phyloP scores from a whole-genome alignment of 805 yeast genomes.

The Komagataella pseudopastoris region DNA sequence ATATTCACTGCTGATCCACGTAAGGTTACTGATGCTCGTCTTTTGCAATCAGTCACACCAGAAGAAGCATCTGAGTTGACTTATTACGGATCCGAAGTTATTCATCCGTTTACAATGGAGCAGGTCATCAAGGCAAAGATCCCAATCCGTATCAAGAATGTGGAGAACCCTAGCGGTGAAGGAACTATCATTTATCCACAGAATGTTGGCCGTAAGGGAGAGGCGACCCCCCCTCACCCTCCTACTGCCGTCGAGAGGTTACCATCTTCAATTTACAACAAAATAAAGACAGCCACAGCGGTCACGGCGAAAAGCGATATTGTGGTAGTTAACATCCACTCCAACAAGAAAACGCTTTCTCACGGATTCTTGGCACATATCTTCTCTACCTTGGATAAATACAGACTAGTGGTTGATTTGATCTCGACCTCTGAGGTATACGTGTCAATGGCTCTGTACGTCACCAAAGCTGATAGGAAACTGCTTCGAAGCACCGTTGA shows the following conservation, averaged over 20 bases:
- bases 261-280: slow-evolving; percentile 22
- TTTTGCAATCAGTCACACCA: slow-evolving; percentile 82
- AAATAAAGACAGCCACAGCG: slow-evolving; percentile 75
- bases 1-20: slow-evolving; percentile 98
- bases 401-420: slow-evolving; percentile 81
- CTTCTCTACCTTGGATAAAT: slow-evolving; percentile 74
- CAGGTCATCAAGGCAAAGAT: slow-evolving; percentile 93
- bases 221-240: slow-evolving; percentile 88
- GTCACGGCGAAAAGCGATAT: slow-evolving; percentile 91
- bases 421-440: slow-evolving; percentile 97
- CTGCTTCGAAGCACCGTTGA: slow-evolving; percentile 59
- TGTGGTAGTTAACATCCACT: slow-evolving; percentile 84
- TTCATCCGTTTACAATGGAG: slow-evolving; percentile 98
- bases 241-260: slow-evolving; percentile 57
- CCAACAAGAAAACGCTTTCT: slow-evolving; percentile 82
- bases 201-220: slow-evolving; percentile 74
- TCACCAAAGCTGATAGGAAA: slow-evolving; percentile 43
- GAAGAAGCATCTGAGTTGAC: slow-evolving; percentile 98
- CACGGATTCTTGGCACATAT: slow-evolving; percentile 93
- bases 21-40: slow-evolving; percentile 80
- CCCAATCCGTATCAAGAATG: slow-evolving; percentile 94
- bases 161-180: slow-evolving; percentile 80
- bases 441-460: slow-evolving; percentile 93
- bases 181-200: slow-evolving; percentile 95
- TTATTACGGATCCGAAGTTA: slow-evolving; percentile 94